Evolutionary conservation across 2,329 filamentous ascomycete species (phyloP).

Genomic region (Hymenoscyphus fraxineus): DNA sequence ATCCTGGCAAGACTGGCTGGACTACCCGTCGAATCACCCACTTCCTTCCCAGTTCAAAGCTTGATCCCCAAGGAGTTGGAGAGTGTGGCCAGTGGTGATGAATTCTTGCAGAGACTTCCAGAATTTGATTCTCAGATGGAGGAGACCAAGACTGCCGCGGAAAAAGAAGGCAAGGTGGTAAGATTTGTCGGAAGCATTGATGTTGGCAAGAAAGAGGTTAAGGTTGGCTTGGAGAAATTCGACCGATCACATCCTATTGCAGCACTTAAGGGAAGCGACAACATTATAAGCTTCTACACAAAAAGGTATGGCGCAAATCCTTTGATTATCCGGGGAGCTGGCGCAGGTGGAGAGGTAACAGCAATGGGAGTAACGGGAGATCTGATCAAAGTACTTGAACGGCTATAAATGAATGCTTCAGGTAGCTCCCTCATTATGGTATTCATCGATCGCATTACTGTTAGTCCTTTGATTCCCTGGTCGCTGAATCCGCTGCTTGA

Average conservation of each 20-base stretch:
- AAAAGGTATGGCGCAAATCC: slow-evolving; percentile 89
- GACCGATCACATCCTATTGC: slow-evolving; percentile 89
- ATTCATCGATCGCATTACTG: slow-evolving; percentile 20
- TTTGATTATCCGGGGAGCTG: slow-evolving; percentile 89
- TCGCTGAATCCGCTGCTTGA: slow-evolving; percentile 24
- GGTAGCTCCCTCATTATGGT: slow-evolving; percentile 19
- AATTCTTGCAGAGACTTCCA: slow-evolving; percentile 78
- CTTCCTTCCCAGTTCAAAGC: slow-evolving; percentile 88
- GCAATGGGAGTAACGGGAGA: slow-evolving; percentile 97
- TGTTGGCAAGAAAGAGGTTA: slow-evolving; percentile 73
- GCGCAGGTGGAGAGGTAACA: slow-evolving; percentile 90
- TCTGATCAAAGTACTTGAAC: slow-evolving; percentile 79
- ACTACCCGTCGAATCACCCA: slow-evolving; percentile 75
- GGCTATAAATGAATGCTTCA: slow-evolving; percentile 36
- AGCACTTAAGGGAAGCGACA: slow-evolving; percentile 92
- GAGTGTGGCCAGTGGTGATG: slow-evolving; percentile 68
- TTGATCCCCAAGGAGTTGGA: slow-evolving; percentile 88
- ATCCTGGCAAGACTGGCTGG: slow-evolving; percentile 87
- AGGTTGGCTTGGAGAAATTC: slow-evolving; percentile 88
- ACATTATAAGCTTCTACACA: slow-evolving; percentile 98
- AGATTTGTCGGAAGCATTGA: slow-evolving; percentile 94
- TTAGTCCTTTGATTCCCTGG: slow-evolving; percentile 19
- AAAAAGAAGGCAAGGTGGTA: slow-evolving; percentile 84
- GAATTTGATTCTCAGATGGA: slow-evolving; percentile 91
- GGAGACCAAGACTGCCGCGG: slow-evolving; percentile 76